These are phyloP conservation scores for Didymella sp. DNA, from an alignment of 2,329 filamentous ascomycete genomes.

Conservation along the genomic window DNA sequence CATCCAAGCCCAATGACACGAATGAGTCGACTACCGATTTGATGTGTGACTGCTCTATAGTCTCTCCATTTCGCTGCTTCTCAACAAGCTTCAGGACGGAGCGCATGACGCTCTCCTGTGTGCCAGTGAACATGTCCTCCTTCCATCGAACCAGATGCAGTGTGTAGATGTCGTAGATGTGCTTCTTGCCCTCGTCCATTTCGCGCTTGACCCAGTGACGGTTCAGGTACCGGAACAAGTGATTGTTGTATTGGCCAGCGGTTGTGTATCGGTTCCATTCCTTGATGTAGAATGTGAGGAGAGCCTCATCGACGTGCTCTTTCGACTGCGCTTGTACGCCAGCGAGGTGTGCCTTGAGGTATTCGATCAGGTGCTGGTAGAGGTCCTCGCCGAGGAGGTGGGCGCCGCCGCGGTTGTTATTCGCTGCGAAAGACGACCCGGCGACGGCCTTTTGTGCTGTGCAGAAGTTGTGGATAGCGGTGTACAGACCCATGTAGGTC, in stretches of 20 bases:
- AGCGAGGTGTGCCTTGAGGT: constrained; percentile 79
- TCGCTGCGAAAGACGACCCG: constrained; percentile 56
- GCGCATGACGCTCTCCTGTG: constrained; percentile 89
- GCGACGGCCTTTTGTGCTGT: constrained; percentile 93
- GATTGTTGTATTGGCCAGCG: constrained; percentile 96
- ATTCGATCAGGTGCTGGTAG: constrained; percentile 88
- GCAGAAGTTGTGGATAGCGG: constrained; percentile 98
- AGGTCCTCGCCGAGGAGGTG: constrained; percentile 95
- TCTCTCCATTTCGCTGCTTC: constrained; percentile 96
- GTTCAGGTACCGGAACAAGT: constrained; percentile 94
- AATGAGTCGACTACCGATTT: constrained; percentile 97
- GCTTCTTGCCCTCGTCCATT: constrained; percentile 98
- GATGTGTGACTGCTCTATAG: constrained; percentile 95
- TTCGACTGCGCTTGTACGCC: constrained; percentile 74
- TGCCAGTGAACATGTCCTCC: constrained; percentile 82
- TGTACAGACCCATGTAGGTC: constrained; percentile 98
- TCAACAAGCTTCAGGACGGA: constrained; percentile 94
- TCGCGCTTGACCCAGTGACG: constrained; percentile 99
- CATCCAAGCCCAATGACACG: constrained; percentile 89
- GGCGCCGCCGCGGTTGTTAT: constrained; percentile 79
- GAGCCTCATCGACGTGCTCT: constrained; percentile 84
- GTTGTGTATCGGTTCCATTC: constrained; percentile 97
- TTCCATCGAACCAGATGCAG: constrained; percentile 96
- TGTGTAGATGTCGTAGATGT: constrained; percentile 97
- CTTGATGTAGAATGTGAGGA: constrained; percentile 91